These are phyloP conservation scores for Litsea cubeba DNA, from an alignment of 164 flowering plant species.

Conservation along the genomic window DNA sequence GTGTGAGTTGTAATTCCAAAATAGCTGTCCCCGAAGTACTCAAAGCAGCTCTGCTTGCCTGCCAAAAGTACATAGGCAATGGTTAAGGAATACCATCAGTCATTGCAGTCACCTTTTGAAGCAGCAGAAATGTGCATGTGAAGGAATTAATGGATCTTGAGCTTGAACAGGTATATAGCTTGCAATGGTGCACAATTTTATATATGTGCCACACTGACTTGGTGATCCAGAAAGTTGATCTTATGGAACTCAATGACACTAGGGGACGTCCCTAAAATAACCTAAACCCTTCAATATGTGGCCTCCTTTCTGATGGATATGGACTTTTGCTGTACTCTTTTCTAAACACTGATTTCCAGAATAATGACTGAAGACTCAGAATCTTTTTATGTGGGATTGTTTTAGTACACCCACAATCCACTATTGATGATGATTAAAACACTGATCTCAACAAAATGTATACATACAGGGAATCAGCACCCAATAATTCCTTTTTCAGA, in stretches of 20 bases:
- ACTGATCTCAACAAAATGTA: background rate
- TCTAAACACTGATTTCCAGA: background rate
- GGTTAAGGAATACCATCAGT: background rate
- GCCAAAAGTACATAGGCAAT: conserved; percentile 19
- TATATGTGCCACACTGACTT: background rate
- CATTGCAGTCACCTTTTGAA: background rate
- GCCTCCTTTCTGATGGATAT: background rate
- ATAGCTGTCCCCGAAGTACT: conserved; percentile 93
- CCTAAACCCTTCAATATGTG: background rate
- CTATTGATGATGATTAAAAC: too few species aligned
- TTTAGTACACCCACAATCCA: background rate
- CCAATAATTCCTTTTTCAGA: background rate
- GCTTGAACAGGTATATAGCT: background rate
- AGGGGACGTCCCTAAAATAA: too few species aligned
- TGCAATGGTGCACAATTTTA: background rate
- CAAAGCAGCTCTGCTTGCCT: conserved; percentile 87
- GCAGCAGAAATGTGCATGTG: background rate
- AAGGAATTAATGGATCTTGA: background rate
- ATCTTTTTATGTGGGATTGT: background rate
- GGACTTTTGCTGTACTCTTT: too few species aligned
- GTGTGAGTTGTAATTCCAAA: conserved; percentile 86
- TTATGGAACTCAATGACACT: too few species aligned
- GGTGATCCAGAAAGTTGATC: background rate
- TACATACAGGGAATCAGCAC: background rate
- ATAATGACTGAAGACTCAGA: background rate